Conservation (phyloP, 2,329 filamentous ascomycete genomes). For the Lecanoromycetidae sp. region DNA sequence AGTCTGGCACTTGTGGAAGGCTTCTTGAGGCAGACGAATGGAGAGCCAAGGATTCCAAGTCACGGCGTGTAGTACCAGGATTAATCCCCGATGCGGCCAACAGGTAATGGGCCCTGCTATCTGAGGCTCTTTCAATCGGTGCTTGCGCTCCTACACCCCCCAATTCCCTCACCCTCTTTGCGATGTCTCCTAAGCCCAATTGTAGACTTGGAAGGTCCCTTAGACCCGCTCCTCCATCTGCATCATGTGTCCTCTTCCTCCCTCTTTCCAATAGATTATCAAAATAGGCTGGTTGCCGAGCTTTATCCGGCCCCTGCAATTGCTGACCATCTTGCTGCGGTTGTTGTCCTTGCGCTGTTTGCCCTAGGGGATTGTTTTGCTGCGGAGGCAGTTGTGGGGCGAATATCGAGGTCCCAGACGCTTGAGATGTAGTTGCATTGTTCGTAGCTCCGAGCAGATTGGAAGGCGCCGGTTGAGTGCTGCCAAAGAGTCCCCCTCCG, state of each 20-base stretch:
- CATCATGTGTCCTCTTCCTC: conserved; percentile 56
- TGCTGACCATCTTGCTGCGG: conserved; percentile 20
- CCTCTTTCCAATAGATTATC: conserved; percentile 52
- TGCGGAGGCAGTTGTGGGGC: conserved; percentile 22
- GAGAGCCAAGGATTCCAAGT: conserved; percentile 64
- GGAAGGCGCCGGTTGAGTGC: conserved; percentile 1
- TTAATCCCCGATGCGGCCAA: conserved; percentile 89
- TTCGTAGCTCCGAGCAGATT: conserved; percentile 11
- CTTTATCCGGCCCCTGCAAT: conserved; percentile 22
- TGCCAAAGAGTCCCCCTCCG: conserved; percentile 4
- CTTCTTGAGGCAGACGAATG: conserved; percentile 22
- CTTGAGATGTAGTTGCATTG: conserved; percentile 9
- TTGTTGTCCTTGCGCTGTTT: conserved; percentile 23
- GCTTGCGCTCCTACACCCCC: conserved; percentile 48
- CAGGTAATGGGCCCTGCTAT: conserved; percentile 63
- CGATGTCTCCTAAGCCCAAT: conserved; percentile 80
- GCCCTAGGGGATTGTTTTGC: conserved; percentile 12
- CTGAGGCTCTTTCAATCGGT: conserved; percentile 29
- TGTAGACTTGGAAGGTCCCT: conserved; percentile 81
- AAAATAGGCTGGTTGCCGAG: conserved; percentile 48
- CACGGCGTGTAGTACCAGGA: conserved; percentile 70
- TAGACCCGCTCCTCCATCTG: conserved; percentile 45
- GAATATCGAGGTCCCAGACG: conserved; percentile 19
- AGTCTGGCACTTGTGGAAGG: conserved; percentile 27
- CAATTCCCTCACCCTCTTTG: conserved; percentile 61